Evolutionary conservation across 352 stramenopile species (phyloP).

Genomic region (Pythium aquatile): DNA sequence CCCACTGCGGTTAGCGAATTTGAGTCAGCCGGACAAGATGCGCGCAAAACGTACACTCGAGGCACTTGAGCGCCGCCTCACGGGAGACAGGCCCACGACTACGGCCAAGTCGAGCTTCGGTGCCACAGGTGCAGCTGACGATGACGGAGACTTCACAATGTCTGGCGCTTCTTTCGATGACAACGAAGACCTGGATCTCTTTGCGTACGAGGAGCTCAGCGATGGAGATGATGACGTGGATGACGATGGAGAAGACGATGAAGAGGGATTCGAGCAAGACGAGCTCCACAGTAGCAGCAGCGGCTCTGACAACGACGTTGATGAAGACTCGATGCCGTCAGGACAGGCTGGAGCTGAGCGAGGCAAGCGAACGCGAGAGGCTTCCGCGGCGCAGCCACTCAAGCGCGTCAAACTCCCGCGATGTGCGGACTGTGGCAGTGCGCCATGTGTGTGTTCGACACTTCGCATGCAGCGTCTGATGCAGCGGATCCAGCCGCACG

Average conservation of each 20-base stretch:
- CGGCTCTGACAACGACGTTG: not conserved
- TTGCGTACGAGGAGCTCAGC: constrained; percentile 22
- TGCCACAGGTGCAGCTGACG: not conserved
- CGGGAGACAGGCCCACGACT: constrained; percentile 34
- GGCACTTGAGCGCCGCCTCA: constrained; percentile 68
- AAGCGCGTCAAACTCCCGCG: constrained; percentile 48
- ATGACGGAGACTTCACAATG: not conserved
- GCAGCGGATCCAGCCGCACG: constrained; percentile 20
- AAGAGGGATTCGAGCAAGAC: constrained; percentile 63
- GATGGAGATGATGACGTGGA: constrained; percentile 36
- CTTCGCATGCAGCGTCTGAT: constrained; percentile 44
- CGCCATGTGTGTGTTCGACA: constrained; percentile 38
- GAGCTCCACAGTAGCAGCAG: constrained; percentile 62
- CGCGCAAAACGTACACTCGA: constrained; percentile 54
- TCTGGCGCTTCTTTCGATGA: constrained; percentile 3
- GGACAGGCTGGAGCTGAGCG: constrained; percentile 7
- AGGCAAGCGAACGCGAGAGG: constrained; percentile 5
- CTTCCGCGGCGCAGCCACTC: constrained; percentile 27
- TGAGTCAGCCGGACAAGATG: constrained; percentile 41
- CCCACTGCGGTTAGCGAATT: constrained; percentile 59
- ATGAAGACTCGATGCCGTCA: constrained; percentile 25
- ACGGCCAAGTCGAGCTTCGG: not conserved
- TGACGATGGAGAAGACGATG: constrained; percentile 37
- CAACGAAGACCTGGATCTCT: constrained; percentile 12
- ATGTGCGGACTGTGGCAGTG: constrained; percentile 29